These are phyloP conservation scores for Setaria viridis DNA, from an alignment of 202 grass and related monocot genomes.

Conservation along the genomic window DNA sequence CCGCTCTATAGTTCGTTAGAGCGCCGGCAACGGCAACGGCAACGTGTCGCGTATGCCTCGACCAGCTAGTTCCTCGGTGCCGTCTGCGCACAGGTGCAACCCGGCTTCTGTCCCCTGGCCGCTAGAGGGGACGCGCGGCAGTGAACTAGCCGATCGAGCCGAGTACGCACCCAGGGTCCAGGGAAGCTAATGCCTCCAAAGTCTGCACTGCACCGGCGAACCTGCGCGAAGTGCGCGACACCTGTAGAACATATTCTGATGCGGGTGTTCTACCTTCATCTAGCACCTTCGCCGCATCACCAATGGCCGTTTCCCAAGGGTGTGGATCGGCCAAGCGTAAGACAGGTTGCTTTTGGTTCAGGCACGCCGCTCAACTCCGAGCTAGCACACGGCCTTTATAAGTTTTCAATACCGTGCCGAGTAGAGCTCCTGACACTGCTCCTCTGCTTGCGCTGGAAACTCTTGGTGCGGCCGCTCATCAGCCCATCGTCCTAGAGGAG, in stretches of 20 bases:
- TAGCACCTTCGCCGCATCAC: slow-evolving; percentile 27
- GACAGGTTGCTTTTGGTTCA: not conserved
- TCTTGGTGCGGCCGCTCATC: not conserved
- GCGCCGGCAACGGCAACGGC: no score
- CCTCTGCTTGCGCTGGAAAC: not conserved
- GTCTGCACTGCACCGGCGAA: not conserved
- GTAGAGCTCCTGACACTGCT: not conserved
- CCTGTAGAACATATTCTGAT: slow-evolving; percentile 5
- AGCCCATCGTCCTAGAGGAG: not conserved
- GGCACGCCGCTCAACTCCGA: not conserved
- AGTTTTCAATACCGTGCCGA: slow-evolving; percentile 10
- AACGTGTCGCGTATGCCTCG: not conserved
- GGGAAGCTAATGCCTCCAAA: not conserved
- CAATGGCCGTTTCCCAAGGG: slow-evolving; percentile 40
- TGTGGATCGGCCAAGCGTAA: not conserved
- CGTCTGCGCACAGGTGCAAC: not conserved
- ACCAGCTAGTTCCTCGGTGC: not conserved
- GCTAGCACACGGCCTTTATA: not conserved
- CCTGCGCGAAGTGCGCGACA: not conserved
- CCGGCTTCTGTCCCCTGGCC: not conserved
- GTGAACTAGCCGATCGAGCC: not conserved
- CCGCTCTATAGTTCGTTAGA: not conserved
- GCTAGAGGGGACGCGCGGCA: not conserved
- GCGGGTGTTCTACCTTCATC: not conserved
- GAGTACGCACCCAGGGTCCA: no score